phyloP scores from a whole-genome alignment of 805 yeast species.

The Sugiyamaella marilandica region DNA sequence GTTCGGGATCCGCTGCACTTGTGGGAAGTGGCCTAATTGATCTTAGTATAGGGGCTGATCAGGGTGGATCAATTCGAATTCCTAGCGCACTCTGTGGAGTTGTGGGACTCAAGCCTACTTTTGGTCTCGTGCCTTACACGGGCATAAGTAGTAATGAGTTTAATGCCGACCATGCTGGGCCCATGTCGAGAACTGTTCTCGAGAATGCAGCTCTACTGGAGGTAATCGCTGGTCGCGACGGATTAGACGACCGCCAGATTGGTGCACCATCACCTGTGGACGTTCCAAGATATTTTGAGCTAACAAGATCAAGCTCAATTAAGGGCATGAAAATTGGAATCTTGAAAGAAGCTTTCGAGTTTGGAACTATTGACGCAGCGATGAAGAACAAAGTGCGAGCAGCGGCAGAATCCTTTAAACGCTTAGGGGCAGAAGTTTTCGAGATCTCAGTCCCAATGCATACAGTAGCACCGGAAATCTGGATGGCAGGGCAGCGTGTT shows the following conservation, averaged over 20 bases:
- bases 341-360: slow-evolving; percentile 35
- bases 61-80: slow-evolving; percentile 50
- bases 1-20: slow-evolving; percentile 52
- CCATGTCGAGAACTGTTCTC: slow-evolving; percentile 36
- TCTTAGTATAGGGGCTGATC: slow-evolving; percentile 52
- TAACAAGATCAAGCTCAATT: slow-evolving; percentile 19
- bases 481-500: slow-evolving; percentile 31
- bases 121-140: slow-evolving; percentile 51
- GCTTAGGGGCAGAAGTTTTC: slow-evolving; percentile 33
- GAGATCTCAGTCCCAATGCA: slow-evolving; percentile 38
- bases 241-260: slow-evolving; percentile 33
- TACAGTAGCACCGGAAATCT: slow-evolving; percentile 35
- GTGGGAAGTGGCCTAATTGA: slow-evolving; percentile 46
- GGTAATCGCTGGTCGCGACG: slow-evolving; percentile 37
- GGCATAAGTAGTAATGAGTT: slow-evolving; percentile 36
- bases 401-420: slow-evolving; percentile 31
- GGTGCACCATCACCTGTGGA: slow-evolving; percentile 22
- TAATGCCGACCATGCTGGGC: slow-evolving; percentile 37
- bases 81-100: slow-evolving; percentile 44
- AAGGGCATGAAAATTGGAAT: slow-evolving; percentile 35
- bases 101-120: slow-evolving; percentile 51
- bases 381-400: slow-evolving; percentile 28
- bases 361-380: slow-evolving; percentile 32
- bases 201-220: slow-evolving; percentile 33
- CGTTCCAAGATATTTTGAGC: slow-evolving; percentile 23